Conservation (phyloP, 345 rosid species). For the Garcia nutans region DNA sequence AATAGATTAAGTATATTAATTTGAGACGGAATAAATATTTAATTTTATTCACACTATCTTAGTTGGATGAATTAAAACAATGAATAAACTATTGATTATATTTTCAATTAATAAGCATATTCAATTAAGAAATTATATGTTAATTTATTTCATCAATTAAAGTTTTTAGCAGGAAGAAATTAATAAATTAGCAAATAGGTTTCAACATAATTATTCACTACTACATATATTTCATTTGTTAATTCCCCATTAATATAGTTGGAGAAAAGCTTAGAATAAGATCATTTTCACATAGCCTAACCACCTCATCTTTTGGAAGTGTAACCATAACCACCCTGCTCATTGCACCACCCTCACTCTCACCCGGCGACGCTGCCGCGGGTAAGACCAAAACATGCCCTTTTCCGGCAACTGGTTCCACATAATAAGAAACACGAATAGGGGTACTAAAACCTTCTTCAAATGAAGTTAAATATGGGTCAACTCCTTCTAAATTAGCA, state of each 20-base stretch:
- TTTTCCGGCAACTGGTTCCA: conserved; percentile 41
- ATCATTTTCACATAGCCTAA: conserved; percentile 43
- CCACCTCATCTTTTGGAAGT: conserved; percentile 45
- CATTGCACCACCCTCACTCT: conserved; percentile 26
- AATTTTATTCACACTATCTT: too few species aligned
- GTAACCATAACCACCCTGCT: conserved; percentile 57
- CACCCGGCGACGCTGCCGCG: conserved; percentile 26
- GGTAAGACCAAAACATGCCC: conserved; percentile 58
- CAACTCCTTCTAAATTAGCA: conserved; percentile 40
- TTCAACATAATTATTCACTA: too few species aligned
- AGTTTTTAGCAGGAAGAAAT: too few species aligned
- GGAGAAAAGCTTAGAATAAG: conserved; percentile 49
- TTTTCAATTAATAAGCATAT: too few species aligned
- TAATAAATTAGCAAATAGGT: too few species aligned
- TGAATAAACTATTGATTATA: too few species aligned
- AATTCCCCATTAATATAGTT: conserved; percentile 38
- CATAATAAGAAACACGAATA: conserved; percentile 37
- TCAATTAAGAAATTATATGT: too few species aligned
- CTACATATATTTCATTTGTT: conserved; percentile 7
- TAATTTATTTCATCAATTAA: too few species aligned
- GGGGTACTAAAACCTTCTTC: conserved; percentile 39
- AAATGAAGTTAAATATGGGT: conserved; percentile 34
- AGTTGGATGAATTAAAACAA: too few species aligned
- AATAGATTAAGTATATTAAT: too few species aligned
- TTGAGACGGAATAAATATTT: too few species aligned